A percentile compares a stretch with the other conserved stretches of the same genome.
These are phyloP conservation scores for Fraxinus albicans DNA, from an alignment of 305 asterid genomes.

Conservation along the genomic window DNA sequence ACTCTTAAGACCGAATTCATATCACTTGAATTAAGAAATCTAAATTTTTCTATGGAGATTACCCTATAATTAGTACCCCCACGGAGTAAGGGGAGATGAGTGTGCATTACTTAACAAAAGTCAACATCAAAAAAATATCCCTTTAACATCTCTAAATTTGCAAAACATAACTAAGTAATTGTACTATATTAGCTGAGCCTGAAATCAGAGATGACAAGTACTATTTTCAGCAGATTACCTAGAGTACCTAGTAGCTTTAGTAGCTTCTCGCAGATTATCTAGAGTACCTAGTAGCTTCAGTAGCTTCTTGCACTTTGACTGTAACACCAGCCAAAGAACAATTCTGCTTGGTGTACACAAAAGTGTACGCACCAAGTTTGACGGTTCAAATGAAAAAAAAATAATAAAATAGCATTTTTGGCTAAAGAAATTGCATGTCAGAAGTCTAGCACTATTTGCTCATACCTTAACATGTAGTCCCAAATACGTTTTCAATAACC, in stretches of 20 bases:
- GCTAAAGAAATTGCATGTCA: not conserved
- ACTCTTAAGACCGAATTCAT: not conserved
- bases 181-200: not conserved
- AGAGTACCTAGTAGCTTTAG: not conserved
- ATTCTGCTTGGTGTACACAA: no score
- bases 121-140: not conserved
- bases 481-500: not conserved
- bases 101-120: not conserved
- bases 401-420: no score
- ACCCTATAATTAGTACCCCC: not conserved
- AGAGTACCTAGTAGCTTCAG: not conserved
- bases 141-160: not conserved
- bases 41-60: not conserved
- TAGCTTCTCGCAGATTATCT: not conserved
- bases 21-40: not conserved
- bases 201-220: not conserved
- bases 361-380: no score
- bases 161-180: not conserved
- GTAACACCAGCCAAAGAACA: not conserved
- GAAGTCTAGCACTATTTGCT: not conserved
- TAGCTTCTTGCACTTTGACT: not conserved
- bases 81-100: not conserved
- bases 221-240: not conserved
- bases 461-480: not conserved
- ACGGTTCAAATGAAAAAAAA: no score